Conservation (phyloP, 305 asterid genomes). For the Rubia tinctorum region DNA sequence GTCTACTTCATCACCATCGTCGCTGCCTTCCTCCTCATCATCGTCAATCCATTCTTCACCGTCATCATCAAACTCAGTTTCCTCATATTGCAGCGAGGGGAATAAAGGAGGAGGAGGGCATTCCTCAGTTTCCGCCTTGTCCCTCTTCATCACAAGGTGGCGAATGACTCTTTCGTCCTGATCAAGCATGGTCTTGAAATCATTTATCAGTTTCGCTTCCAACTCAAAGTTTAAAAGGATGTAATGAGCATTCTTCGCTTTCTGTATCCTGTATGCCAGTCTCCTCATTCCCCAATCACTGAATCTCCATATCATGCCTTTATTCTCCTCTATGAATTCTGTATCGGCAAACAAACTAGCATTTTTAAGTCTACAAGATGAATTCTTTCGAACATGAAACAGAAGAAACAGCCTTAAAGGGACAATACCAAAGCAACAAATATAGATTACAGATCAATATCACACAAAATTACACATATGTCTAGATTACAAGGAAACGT, state of each 20-base stretch:
- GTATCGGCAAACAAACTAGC: not conserved
- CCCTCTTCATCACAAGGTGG: conserved; percentile 86
- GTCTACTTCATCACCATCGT: conserved; percentile 35
- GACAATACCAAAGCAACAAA: not conserved
- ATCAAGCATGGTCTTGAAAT: conserved; percentile 85
- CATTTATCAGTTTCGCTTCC: conserved; percentile 76
- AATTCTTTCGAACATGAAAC: not conserved
- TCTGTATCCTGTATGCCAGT: conserved; percentile 84
- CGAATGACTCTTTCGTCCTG: conserved; percentile 85
- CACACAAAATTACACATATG: too few species aligned
- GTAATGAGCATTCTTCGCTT: conserved; percentile 82
- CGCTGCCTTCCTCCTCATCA: not conserved
- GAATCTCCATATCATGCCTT: conserved; percentile 91
- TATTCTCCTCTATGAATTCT: conserved; percentile 84
- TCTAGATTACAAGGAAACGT: conserved; percentile 14
- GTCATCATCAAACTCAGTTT: conserved; percentile 23
- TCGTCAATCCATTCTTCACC: conserved; percentile 39
- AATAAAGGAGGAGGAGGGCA: conserved; percentile 95
- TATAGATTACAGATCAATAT: not conserved
- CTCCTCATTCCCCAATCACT: conserved; percentile 98
- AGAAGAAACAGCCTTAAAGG: not conserved
- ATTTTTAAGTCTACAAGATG: not conserved
- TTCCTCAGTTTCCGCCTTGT: conserved; percentile 76
- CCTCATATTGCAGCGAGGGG: conserved; percentile 36
- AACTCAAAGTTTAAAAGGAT: conserved; percentile 76